Conservation (phyloP, 257 asterid species). For the Anisodus acutangulus region DNA sequence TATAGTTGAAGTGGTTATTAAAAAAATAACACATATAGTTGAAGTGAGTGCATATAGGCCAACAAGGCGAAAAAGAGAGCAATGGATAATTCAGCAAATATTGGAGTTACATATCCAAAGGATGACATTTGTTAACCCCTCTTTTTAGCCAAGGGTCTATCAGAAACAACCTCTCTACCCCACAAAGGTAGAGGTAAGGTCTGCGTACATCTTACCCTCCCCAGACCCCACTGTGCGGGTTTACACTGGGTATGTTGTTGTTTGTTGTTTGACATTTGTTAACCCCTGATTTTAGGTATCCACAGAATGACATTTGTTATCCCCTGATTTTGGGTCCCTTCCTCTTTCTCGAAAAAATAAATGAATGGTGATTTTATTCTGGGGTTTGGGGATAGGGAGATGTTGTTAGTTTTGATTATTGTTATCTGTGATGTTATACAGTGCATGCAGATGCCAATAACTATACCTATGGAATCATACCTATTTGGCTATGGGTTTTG, state of each 20-base stretch:
- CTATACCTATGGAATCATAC: neutral
- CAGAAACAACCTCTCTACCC: too few species aligned
- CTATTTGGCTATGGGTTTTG: neutral
- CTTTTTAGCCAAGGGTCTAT: too few species aligned
- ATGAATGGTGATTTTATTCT: neutral
- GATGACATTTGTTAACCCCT: neutral
- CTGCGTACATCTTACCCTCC: too few species aligned
- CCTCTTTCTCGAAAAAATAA: neutral
- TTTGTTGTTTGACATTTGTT: neutral
- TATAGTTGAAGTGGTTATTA: neutral
- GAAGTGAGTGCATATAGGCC: neutral
- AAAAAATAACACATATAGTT: neutral
- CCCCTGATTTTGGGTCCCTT: neutral
- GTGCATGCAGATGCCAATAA: neutral
- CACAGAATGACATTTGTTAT: neutral
- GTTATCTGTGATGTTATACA: neutral
- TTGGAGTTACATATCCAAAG: neutral
- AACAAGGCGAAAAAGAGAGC: neutral
- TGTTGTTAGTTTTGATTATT: neutral
- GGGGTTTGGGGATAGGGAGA: neutral
- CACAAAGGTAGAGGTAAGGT: too few species aligned
- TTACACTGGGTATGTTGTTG: too few species aligned
- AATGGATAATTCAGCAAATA: neutral
- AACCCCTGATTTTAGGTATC: too few species aligned
- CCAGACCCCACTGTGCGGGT: too few species aligned